Evolutionary conservation across 768 basidiomycete species (phyloP), one percentile per base, ranked within the genome.

Genomic region (Chalciporus pseudorubinellus): DNA sequence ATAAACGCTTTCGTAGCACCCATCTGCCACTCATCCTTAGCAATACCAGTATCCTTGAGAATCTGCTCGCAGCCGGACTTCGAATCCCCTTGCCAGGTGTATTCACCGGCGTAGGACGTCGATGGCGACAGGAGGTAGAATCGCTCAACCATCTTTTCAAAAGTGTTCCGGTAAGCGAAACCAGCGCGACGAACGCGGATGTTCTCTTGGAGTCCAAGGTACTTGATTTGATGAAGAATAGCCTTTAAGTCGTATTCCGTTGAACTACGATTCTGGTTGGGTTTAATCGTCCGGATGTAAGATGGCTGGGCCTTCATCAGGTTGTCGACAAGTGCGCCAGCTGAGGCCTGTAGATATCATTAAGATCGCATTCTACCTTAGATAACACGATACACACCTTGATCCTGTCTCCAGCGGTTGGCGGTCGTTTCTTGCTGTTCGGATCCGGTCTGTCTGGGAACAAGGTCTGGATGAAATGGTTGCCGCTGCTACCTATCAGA

Each of bases 11-110:
- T 98, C 2, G 95, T 97, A 4, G 87, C 83, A 47, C 97, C 97
- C 95, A 98, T 97, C 70, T 99, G 97, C 97, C 97, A 99, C 68
- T 99, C 95, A 45, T 98, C 95, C 61, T 83, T 87, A 6, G 91
- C 82, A 60, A 99, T 98, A 22, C 97, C 95, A 12, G 94, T 95
- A 63, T 98, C 97, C 56, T 82, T 89, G 46, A 99, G 74, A 54
- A 99, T 98, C 59, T 84, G 83, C 68, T 92, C 84, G 66, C 97
- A 99, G 13, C 92, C 97, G 4, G 92, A 89, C 67, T 87, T 86
- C 12, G 93, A 63, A 60, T 95, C 91, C 6, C 95, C 93, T 46
- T 83, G 75, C 97, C 97, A 99, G 31, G 82, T 99, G 67, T 99
- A 99, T 70, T 99, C 97, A 52, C 97, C 97, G 8, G 97, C 97